Conservation (phyloP, 768 basidiomycete species). For the Mycena pura region DNA sequence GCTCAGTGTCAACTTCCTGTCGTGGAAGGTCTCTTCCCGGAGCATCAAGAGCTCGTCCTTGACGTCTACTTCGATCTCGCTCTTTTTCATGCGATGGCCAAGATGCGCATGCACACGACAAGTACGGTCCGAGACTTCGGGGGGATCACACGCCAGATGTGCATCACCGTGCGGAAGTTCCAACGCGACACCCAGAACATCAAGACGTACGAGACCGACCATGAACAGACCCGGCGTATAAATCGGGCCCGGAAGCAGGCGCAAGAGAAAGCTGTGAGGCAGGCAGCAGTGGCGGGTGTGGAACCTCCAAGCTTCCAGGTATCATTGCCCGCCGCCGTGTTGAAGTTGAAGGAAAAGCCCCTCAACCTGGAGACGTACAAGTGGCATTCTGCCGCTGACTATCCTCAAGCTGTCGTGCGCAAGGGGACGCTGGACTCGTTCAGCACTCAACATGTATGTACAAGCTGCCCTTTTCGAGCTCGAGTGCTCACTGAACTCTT, state of each 20-base stretch:
- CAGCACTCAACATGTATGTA: constrained; percentile 28
- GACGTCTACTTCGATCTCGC: constrained; percentile 37
- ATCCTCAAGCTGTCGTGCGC: constrained; percentile 15
- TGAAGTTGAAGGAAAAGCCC: constrained; percentile 10
- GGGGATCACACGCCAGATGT: constrained; percentile 27
- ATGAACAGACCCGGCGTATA: constrained; percentile 31
- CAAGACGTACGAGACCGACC: constrained; percentile 36
- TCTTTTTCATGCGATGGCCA: constrained; percentile 44
- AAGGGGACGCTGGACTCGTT: constrained; percentile 34
- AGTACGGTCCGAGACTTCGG: constrained; percentile 34
- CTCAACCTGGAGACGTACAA: constrained; percentile 38
- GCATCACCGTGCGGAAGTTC: constrained; percentile 35
- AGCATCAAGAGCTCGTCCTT: constrained; percentile 30
- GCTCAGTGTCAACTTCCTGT: constrained; percentile 43
- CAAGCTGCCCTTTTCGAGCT: background rate
- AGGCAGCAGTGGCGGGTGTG: background rate
- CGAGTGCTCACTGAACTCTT: background rate
- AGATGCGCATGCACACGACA: constrained; percentile 43
- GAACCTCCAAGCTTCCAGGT: background rate
- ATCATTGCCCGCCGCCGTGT: background rate
- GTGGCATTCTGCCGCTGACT: constrained; percentile 34
- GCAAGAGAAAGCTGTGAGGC: background rate
- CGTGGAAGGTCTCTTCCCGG: constrained; percentile 40
- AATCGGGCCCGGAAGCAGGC: constrained; percentile 11
- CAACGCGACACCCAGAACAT: constrained; percentile 20